A percentile compares a stretch with the other conserved stretches of the same genome.
These are phyloP conservation scores for Spizellomyces sp. DNA, from an alignment of 192 early-diverging fungal genomes.

Conservation along the genomic window DNA sequence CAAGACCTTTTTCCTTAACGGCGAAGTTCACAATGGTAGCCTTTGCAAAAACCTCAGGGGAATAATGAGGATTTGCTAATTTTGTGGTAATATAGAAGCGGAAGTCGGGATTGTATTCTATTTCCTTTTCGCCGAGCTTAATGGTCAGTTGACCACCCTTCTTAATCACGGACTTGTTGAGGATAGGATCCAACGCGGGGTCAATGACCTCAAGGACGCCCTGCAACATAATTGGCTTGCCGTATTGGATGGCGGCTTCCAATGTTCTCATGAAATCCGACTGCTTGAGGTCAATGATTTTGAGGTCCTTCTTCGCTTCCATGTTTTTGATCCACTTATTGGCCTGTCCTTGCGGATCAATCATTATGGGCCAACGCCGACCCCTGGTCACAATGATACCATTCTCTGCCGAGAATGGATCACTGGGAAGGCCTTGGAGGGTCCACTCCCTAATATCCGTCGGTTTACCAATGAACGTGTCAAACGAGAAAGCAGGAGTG, in stretches of 20 bases:
- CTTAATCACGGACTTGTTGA: conserved; percentile 63
- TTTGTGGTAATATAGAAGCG: conserved; percentile 64
- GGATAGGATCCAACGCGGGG: conserved; percentile 57
- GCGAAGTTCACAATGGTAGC: conserved; percentile 67
- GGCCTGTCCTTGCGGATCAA: conserved; percentile 66
- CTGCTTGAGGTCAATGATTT: conserved; percentile 63
- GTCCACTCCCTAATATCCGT: conserved; percentile 67
- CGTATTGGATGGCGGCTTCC: conserved; percentile 61
- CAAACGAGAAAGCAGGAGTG: conserved; percentile 54
- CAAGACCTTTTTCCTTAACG: conserved; percentile 63
- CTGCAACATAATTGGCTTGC: conserved; percentile 59
- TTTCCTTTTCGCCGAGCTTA: conserved; percentile 62
- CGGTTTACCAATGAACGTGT: conserved; percentile 58
- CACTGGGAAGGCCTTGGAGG: conserved; percentile 60
- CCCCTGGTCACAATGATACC: conserved; percentile 64
- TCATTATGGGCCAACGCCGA: conserved; percentile 60
- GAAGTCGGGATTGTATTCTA: conserved; percentile 66
- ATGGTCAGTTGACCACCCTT: conserved; percentile 56
- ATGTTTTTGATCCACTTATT: conserved; percentile 69
- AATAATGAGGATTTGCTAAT: conserved; percentile 60
- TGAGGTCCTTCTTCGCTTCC: conserved; percentile 57
- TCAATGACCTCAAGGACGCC: conserved; percentile 58
- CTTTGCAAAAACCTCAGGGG: conserved; percentile 67
- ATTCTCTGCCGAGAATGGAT: conserved; percentile 63
- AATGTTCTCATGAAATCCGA: conserved; percentile 57